A percentile compares a stretch with the other conserved stretches of the same genome.
These are phyloP conservation scores for Tricholoma bakamatsutake DNA, from an alignment of 768 basidiomycete species.

Conservation along the genomic window DNA sequence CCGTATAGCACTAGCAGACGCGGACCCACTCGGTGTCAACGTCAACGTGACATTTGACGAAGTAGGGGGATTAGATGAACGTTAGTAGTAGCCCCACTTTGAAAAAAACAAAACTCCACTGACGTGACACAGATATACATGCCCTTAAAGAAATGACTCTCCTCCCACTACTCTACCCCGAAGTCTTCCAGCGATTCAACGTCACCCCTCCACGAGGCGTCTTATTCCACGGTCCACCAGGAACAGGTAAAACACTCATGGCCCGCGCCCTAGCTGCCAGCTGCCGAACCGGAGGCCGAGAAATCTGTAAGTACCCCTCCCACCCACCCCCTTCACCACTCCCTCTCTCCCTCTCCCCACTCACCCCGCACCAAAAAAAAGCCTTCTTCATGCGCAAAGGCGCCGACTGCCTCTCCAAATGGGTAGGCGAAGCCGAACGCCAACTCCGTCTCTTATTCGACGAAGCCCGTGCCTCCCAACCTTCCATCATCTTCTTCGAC, in stretches of 20 bases:
- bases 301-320: slow-evolving; percentile 71
- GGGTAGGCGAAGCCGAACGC: slow-evolving; percentile 98
- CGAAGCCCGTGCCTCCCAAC: slow-evolving; percentile 88
- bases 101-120: too few species aligned
- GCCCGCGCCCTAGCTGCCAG: slow-evolving; percentile 93
- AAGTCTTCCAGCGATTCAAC: slow-evolving; percentile 90
- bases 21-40: slow-evolving; percentile 92
- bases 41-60: slow-evolving; percentile 93
- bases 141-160: slow-evolving; percentile 98
- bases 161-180: slow-evolving; percentile 90
- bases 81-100: slow-evolving; percentile 31
- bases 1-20: slow-evolving; percentile 75
- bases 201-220: slow-evolving; percentile 96
- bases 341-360: neutral
- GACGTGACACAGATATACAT: slow-evolving; percentile 66
- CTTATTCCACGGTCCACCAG: slow-evolving; percentile 95
- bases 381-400: slow-evolving; percentile 99
- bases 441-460: slow-evolving; percentile 94
- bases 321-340: neutral
- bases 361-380: neutral
- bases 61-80: slow-evolving; percentile 93
- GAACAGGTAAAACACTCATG: slow-evolving; percentile 95
- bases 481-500: slow-evolving; percentile 98
- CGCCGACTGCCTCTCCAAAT: slow-evolving; percentile 95
- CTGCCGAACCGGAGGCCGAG: slow-evolving; percentile 78